Conservation (phyloP, 345 rosid species). For the Gossypium longicalyx region DNA sequence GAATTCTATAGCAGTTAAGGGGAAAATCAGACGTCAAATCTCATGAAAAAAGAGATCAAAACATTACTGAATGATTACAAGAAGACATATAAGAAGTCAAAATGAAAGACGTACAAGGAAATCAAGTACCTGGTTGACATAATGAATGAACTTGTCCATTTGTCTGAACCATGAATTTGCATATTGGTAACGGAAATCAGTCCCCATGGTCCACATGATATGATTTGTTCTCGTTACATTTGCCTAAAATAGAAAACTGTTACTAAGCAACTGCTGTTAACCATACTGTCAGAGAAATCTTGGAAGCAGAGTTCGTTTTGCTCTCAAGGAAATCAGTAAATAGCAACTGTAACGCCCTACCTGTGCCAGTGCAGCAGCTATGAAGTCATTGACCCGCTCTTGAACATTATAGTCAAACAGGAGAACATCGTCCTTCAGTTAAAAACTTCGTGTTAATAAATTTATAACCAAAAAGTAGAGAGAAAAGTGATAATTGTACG, state of each 20-base stretch:
- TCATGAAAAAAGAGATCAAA: not conserved
- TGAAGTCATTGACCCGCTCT: conserved; percentile 83
- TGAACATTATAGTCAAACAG: conserved; percentile 86
- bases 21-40: not conserved
- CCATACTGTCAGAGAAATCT: not conserved
- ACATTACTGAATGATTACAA: not conserved
- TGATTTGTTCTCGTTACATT: conserved; percentile 90
- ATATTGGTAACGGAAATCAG: conserved; percentile 92
- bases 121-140: conserved; percentile 67
- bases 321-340: not conserved
- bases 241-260: conserved; percentile 42
- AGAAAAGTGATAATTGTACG: conserved; percentile 1
- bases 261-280: conserved; percentile 4
- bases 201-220: conserved; percentile 94
- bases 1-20: conserved; percentile 4
- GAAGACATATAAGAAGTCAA: not conserved
- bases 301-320: not conserved
- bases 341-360: conserved; percentile 28
- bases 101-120: not conserved
- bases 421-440: conserved; percentile 63
- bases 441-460: conserved; percentile 22
- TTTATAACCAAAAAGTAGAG: conserved; percentile 10
- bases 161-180: conserved; percentile 95
- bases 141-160: conserved; percentile 95
- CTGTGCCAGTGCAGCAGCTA: conserved; percentile 83